Base-by-base conservation (phyloP, 139 green algal genomes). In the Ulvella scutata region DNA sequence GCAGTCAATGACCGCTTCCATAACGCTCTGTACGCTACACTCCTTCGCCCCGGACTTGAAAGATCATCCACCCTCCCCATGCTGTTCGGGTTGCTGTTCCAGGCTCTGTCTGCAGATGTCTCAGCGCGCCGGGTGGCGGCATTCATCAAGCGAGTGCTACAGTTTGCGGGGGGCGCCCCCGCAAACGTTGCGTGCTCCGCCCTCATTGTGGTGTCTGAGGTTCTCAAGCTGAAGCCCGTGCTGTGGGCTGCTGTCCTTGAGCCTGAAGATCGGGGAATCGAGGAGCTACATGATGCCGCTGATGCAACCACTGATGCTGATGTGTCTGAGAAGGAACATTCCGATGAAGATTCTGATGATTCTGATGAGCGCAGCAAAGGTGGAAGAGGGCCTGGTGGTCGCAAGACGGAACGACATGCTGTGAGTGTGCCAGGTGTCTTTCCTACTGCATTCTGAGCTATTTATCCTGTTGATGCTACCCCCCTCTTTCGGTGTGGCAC, bases 101-200 rank as follows among this genome's bases (percentile, higher is more conserved):
- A 93, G 76, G 85, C 89, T 0, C 80, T 94, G 75, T 84, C 88
- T 76, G 84, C 76, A 9, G 94, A 98, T 75, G 79, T 90, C 10
- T 88, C 80, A 26, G 28, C 75, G 21, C 84, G 85, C 61, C 82
- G 94, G 37, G 76, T 90, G 2, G 84, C 88, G 0, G 92, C 94
- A 17, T 96, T 98, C 61, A 81, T 82, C 72, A 98, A 98, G 87
- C 84, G 94, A 3, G 77, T 97, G 61, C 84, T 98, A 78, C 94
- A 98, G 83, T 85, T 94, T 33, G 87, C 92, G 1, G 9, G 78
- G 23, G 75, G 87, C 61, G 78, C 89, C 37, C 82, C 83, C 3
- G 72, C 90, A 10, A 82, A 88, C 60, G 96, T 96, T 82, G 84
- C 91, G 43, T 96, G 90, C 75, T 94, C 89, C 17, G 87, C 84